Conservation (phyloP, 2,329 filamentous ascomycete species). For the Chrysoporthe puriensis region DNA sequence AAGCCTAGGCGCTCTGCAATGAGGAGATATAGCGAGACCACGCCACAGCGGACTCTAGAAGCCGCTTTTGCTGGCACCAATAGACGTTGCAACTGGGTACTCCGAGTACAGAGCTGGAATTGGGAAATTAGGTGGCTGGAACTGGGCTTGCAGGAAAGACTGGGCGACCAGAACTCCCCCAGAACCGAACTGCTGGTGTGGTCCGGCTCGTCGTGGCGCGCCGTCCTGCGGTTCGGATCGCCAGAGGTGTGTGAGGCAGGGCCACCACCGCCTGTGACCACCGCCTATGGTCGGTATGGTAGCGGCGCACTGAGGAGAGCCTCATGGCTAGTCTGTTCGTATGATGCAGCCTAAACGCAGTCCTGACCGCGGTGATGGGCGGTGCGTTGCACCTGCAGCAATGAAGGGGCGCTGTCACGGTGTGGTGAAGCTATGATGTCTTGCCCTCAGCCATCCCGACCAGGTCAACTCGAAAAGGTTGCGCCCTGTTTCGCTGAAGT, state of each 20-base stretch:
- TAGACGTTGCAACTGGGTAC: not conserved
- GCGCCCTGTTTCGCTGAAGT: not conserved
- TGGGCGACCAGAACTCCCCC: not conserved
- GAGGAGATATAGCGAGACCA: constrained; percentile 5
- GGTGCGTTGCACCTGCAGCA: not conserved
- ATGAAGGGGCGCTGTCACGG: not conserved
- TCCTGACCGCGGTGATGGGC: not conserved
- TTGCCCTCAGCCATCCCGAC: not conserved
- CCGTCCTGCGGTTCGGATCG: constrained; percentile 12
- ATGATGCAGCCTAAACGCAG: not conserved
- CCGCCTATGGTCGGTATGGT: too few relatives aligned
- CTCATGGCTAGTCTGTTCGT: constrained; percentile 15
- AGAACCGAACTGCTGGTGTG: not conserved
- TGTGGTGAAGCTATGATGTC: not conserved
- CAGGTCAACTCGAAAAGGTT: not conserved
- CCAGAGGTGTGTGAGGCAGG: not conserved
- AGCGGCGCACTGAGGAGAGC: not conserved
- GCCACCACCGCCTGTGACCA: too few relatives aligned
- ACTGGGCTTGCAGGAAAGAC: constrained; percentile 5
- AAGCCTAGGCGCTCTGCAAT: not conserved
- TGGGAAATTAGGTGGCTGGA: constrained; percentile 5
- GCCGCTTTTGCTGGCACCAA: constrained; percentile 14
- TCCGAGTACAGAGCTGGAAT: not conserved
- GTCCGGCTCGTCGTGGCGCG: constrained; percentile 20
- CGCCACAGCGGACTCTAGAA: not conserved